Evolutionary conservation across 805 yeast species (phyloP), one percentile per base, ranked within the genome.

Genomic region (Candida endomychidarum): DNA sequence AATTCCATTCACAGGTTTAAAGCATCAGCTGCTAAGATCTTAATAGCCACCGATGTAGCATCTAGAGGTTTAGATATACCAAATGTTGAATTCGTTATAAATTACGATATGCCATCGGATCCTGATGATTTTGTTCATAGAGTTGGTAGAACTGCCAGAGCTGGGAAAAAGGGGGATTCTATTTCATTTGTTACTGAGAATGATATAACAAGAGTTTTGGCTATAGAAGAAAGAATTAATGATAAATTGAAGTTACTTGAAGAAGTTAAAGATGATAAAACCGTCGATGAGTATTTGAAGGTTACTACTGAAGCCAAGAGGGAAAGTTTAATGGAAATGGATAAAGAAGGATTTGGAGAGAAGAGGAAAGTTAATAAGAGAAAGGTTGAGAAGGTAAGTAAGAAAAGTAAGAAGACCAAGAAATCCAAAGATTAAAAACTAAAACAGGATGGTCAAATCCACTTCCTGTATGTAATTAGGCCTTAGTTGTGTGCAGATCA

Each of bases 81-180:
- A 8, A 74, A 80, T 7, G 99, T 93, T 3, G 91, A 83, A 56
- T 70, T 93, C 51, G 98, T 93, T 18, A 66, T 93, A 18, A 93
- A 93, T 58, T 93, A 78, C 56, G 98, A 93, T 56, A 78, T 93
- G 17, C 99, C 99, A 4, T 89, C 93, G 0, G 97, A 93, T 56
- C 86, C 98, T 3, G 96, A 93, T 56, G 96, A 93, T 48, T 93
- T 87, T 54, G 89, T 93, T 39, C 99, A 93, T 65, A 74, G 99
- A 61, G 96, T 91, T 8, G 99, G 99, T 69, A 86, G 99, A 78
- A 91, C 99, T 9, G 99, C 98, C 8, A 85, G 99, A 76, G 98
- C 98, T 2, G 98, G 98, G 2, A 75, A 95, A 52, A 65, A 69
- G 37, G 99, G 99, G 65, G 87, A 80, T 47, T 77, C 95, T 5